phyloP scores from a whole-genome alignment of 768 basidiomycete species.

The Rhodosporidiobolus sp. region DNA sequence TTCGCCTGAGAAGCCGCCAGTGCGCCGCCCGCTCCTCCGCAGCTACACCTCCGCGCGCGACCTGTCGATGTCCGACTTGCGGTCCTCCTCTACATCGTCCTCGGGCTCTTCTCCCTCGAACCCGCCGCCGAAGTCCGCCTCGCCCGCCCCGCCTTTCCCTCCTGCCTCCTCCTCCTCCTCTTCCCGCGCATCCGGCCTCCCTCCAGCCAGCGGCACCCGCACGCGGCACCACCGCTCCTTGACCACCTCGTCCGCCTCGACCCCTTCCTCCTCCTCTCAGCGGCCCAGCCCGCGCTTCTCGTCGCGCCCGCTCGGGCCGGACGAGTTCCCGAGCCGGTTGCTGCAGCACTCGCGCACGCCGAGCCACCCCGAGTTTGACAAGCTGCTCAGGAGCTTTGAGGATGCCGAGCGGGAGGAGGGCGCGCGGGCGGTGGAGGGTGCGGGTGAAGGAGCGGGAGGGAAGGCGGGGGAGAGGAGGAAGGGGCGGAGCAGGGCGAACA shows the following conservation, averaged over 20 bases:
- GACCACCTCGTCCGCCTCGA: not conserved
- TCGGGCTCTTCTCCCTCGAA: not conserved
- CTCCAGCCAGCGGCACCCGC: not conserved
- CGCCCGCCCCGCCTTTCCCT: no score
- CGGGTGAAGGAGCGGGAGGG: not conserved
- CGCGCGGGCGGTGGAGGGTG: no score
- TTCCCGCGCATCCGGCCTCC: not conserved
- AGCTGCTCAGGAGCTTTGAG: not conserved
- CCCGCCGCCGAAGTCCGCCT: no score
- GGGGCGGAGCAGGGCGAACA: conserved; percentile 12
- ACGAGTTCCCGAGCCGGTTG: not conserved
- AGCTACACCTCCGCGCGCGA: conserved; percentile 34
- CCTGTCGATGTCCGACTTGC: conserved; percentile 24
- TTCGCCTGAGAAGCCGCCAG: not conserved
- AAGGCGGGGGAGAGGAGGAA: conserved; percentile 10
- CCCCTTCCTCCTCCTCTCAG: not conserved
- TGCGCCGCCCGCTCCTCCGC: conserved; percentile 28
- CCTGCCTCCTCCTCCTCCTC: no score
- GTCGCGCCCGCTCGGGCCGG: conserved; percentile 1
- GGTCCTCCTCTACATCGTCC: not conserved
- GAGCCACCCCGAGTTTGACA: conserved; percentile 32
- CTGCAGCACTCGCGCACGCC: conserved; percentile 20
- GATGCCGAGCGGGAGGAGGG: no score
- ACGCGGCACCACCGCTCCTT: not conserved
- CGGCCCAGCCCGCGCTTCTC: conserved; percentile 1